Conservation (phyloP, 257 asterid genomes). For the Plantago major region DNA sequence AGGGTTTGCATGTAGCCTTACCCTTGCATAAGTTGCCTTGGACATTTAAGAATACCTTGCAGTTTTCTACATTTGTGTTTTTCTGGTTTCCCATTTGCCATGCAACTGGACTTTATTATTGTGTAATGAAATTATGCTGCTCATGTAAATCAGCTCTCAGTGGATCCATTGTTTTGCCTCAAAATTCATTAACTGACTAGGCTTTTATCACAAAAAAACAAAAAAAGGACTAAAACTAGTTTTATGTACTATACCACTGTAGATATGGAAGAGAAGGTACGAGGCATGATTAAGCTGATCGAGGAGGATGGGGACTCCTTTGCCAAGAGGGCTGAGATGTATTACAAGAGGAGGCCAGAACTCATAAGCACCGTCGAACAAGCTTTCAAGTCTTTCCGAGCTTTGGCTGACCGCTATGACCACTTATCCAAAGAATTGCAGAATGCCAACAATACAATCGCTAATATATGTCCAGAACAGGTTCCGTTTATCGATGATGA, state of each 20-base stretch:
- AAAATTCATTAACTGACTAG: not conserved
- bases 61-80: too few relatives aligned
- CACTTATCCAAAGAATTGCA: constrained; percentile 71
- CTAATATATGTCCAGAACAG: constrained; percentile 49
- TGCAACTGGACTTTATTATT: too few relatives aligned
- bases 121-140: too few relatives aligned
- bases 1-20: too few relatives aligned
- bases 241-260: constrained; percentile 11
- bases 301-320: constrained; percentile 92
- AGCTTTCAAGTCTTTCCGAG: constrained; percentile 59
- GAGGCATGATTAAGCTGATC: constrained; percentile 63
- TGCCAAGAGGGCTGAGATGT: constrained; percentile 87
- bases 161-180: not conserved
- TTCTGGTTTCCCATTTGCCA: too few relatives aligned
- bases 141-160: too few relatives aligned
- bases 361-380: constrained; percentile 70
- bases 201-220: not conserved
- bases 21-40: too few relatives aligned
- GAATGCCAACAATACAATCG: constrained; percentile 58
- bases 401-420: constrained; percentile 85
- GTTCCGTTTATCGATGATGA: constrained; percentile 38
- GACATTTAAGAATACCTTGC: too few relatives aligned
- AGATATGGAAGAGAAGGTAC: constrained; percentile 88
- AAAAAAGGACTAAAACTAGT: not conserved
- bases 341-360: constrained; percentile 82